Evolutionary conservation across 2,329 filamentous ascomycete genomes (phyloP).

Genomic region (Colletotrichum sp.): DNA sequence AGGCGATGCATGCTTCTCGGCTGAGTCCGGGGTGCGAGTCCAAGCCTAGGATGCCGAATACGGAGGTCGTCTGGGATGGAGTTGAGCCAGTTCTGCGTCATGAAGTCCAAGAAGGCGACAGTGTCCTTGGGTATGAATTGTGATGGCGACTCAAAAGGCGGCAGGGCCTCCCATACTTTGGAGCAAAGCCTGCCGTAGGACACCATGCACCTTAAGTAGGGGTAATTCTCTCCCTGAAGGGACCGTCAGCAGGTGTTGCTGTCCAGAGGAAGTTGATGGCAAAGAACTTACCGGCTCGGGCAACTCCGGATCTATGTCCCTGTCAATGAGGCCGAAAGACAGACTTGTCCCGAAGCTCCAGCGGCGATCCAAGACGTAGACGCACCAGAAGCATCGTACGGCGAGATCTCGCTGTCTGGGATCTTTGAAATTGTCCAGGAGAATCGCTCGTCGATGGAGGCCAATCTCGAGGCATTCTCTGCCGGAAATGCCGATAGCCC

Average conservation of each 20-base stretch:
- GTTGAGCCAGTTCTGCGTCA: conserved; percentile 49
- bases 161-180: conserved; percentile 51
- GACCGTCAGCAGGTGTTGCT: neutral
- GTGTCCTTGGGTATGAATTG: conserved; percentile 41
- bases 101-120: conserved; percentile 42
- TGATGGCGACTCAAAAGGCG: conserved; percentile 34
- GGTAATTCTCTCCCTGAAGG: conserved; percentile 33
- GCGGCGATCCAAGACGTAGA: conserved; percentile 55
- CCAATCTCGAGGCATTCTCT: conserved; percentile 53
- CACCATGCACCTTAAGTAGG: conserved; percentile 53
- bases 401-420: conserved; percentile 33
- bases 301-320: conserved; percentile 53
- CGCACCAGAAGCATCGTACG: conserved; percentile 52
- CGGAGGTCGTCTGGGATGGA: conserved; percentile 47
- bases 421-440: conserved; percentile 42
- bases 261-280: neutral
- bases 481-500: conserved; percentile 50
- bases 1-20: conserved; percentile 43
- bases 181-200: conserved; percentile 50
- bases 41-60: conserved; percentile 40
- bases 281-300: conserved; percentile 41
- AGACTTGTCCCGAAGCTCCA: conserved; percentile 58
- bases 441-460: conserved; percentile 49
- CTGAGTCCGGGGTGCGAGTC: conserved; percentile 32
- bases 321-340: conserved; percentile 52